phyloP scores from a whole-genome alignment of 1,284 basidiomycete genomes.

The Gomphus bonarii region DNA sequence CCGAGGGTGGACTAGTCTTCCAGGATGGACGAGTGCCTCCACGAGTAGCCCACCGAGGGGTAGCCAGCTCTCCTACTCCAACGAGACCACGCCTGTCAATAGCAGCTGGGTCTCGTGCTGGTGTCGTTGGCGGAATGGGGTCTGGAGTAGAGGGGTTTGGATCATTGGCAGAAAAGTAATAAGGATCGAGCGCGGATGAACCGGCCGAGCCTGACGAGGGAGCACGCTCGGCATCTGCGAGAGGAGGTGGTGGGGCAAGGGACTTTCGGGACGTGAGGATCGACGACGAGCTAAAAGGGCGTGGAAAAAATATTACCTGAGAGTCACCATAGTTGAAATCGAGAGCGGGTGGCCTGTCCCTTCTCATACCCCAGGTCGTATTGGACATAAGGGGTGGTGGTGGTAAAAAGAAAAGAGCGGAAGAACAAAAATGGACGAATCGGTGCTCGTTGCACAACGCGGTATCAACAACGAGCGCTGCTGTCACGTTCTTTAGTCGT shows the following conservation, averaged over 20 bases:
- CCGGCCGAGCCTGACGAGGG: constrained; percentile 43
- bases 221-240: constrained; percentile 23
- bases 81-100: constrained; percentile 86
- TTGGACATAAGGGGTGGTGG: constrained; percentile 1
- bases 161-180: constrained; percentile 59
- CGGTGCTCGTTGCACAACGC: constrained; percentile 5
- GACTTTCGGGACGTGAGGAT: constrained; percentile 18
- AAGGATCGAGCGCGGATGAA: constrained; percentile 71
- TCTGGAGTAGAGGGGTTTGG: constrained; percentile 23
- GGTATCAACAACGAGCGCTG: constrained; percentile 3
- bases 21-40: constrained; percentile 12
- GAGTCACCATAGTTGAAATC: constrained; percentile 20
- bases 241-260: constrained; percentile 12
- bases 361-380: constrained; percentile 19
- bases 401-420: neutral
- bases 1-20: constrained; percentile 16
- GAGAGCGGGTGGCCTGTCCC: constrained; percentile 29
- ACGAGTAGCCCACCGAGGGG: constrained; percentile 71
- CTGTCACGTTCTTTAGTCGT: neutral
- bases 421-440: neutral
- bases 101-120: constrained; percentile 66
- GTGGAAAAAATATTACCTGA: constrained; percentile 6
- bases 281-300: constrained; percentile 13
- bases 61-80: constrained; percentile 93
- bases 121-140: constrained; percentile 48